phyloP scores from a whole-genome alignment of 495 filamentous ascomycete genomes.

The Paragyromitra xinjiangensis region DNA sequence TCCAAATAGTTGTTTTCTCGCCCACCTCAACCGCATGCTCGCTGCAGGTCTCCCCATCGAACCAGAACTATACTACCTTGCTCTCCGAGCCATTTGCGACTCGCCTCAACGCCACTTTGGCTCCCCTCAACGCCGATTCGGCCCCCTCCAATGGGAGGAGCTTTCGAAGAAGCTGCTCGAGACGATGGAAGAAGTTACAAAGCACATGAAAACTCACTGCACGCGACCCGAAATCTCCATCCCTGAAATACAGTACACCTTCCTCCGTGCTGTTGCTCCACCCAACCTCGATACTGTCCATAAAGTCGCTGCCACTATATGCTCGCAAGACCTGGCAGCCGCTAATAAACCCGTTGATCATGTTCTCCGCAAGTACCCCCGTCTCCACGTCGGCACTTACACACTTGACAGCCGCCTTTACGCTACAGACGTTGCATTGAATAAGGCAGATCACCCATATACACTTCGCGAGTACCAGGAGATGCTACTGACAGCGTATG shows the following conservation, averaged over 20 bases:
- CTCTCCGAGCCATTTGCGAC: conserved; percentile 59
- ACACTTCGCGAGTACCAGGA: conserved; percentile 63
- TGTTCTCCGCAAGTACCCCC: conserved; percentile 3
- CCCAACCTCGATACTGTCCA: conserved; percentile 1
- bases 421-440: conserved; percentile 58
- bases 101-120: conserved; percentile 26
- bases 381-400: conserved; percentile 36
- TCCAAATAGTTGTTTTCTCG: conserved; percentile 55
- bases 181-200: conserved; percentile 11
- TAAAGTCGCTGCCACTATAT: conserved; percentile 16
- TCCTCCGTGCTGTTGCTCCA: conserved; percentile 37
- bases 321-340: background rate
- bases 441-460: conserved; percentile 54
- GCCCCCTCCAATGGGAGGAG: conserved; percentile 3
- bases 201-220: conserved; percentile 48
- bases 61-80: conserved; percentile 59
- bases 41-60: conserved; percentile 54
- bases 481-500: conserved; percentile 63
- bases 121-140: conserved; percentile 11
- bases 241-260: conserved; percentile 50
- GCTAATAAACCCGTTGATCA: conserved; percentile 17
- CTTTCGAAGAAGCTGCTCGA: background rate
- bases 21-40: conserved; percentile 60
- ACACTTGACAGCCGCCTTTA: conserved; percentile 48
- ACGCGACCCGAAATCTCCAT: conserved; percentile 47